phyloP scores from a whole-genome alignment of 768 basidiomycete genomes.

The Heimioporus sp. region DNA sequence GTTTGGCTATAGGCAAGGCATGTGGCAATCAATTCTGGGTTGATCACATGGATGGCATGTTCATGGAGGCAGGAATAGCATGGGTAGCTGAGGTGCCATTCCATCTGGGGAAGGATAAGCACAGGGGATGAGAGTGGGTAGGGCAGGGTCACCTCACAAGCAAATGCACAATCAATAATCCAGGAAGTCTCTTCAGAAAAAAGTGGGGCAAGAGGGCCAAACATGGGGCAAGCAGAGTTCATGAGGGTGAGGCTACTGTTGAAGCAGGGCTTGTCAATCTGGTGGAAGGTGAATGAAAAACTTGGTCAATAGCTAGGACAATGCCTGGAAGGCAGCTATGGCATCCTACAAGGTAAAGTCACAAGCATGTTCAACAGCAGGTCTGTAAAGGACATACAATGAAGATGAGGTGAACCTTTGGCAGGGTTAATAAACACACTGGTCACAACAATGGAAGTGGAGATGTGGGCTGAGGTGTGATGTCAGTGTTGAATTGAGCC shows the following conservation, averaged over 20 bases:
- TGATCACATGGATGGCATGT: constrained; percentile 59
- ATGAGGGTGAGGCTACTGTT: constrained; percentile 69
- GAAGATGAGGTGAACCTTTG: too few relatives aligned
- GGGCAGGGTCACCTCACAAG: constrained; percentile 85
- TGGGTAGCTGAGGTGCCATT: constrained; percentile 83
- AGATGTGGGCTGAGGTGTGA: too few relatives aligned
- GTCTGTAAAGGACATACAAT: too few relatives aligned
- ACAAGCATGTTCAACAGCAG: constrained; percentile 64
- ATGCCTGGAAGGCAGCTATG: constrained; percentile 94
- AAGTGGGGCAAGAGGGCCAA: constrained; percentile 62
- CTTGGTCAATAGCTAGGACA: constrained; percentile 15
- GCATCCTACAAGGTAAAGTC: constrained; percentile 79
- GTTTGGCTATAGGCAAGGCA: constrained; percentile 51
- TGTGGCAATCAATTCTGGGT: constrained; percentile 48
- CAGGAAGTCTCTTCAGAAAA: constrained; percentile 83
- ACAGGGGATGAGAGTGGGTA: too few relatives aligned
- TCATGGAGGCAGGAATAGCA: constrained; percentile 78
- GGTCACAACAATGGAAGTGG: constrained; percentile 60
- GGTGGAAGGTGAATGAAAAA: constrained; percentile 29
- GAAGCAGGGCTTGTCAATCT: constrained; percentile 86
- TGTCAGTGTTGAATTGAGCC: too few relatives aligned
- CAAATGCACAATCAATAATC: constrained; percentile 76
- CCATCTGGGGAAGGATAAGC: constrained; percentile 72
- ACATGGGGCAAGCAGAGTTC: constrained; percentile 44
- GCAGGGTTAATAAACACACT: constrained; percentile 57